A percentile compares a stretch with the other conserved stretches of the same genome.
phyloP scores from a whole-genome alignment of 495 filamentous ascomycete genomes.

The Penicillium riverlandense region DNA sequence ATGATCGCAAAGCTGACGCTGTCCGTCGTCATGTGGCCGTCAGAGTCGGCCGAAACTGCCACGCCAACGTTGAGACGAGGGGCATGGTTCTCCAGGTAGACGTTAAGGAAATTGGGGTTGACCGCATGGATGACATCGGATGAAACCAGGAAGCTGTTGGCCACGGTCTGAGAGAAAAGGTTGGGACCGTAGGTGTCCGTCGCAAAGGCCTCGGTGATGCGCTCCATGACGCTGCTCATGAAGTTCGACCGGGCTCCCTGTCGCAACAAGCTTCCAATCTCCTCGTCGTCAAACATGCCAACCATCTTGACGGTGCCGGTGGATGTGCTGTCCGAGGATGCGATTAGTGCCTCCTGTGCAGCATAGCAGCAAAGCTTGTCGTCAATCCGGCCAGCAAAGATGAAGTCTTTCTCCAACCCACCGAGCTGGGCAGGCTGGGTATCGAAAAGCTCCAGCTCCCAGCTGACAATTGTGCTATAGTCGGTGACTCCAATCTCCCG shows the following conservation, averaged over 20 bases:
- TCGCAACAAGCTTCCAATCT: constrained; percentile 83
- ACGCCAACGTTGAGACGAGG: constrained; percentile 88
- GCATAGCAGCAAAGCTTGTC: constrained; percentile 95
- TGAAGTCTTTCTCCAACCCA: constrained; percentile 86
- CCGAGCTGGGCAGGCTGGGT: constrained; percentile 77
- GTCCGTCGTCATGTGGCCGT: constrained; percentile 91
- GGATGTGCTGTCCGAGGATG: constrained; percentile 46
- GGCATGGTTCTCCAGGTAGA: constrained; percentile 77
- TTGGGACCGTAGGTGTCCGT: constrained; percentile 50
- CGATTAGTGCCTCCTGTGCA: constrained; percentile 78
- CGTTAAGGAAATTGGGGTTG: constrained; percentile 81
- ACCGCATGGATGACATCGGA: constrained; percentile 92
- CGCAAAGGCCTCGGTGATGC: constrained; percentile 66
- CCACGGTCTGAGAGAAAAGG: constrained; percentile 73
- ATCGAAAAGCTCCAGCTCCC: constrained; percentile 97
- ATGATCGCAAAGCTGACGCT: constrained; percentile 71
- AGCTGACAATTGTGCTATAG: constrained; percentile 70
- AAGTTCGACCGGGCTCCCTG: constrained; percentile 90
- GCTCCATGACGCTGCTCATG: constrained; percentile 69
- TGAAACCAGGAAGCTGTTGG: constrained; percentile 86
- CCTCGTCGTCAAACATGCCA: constrained; percentile 91
- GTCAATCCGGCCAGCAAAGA: constrained; percentile 91
- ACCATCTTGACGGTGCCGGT: constrained; percentile 70
- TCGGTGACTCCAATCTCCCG: constrained; percentile 63
- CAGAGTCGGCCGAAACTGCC: constrained; percentile 76